Base-by-base conservation (phyloP, 2,329 filamentous ascomycete species). In the Teratosphaeria zuluensis region DNA sequence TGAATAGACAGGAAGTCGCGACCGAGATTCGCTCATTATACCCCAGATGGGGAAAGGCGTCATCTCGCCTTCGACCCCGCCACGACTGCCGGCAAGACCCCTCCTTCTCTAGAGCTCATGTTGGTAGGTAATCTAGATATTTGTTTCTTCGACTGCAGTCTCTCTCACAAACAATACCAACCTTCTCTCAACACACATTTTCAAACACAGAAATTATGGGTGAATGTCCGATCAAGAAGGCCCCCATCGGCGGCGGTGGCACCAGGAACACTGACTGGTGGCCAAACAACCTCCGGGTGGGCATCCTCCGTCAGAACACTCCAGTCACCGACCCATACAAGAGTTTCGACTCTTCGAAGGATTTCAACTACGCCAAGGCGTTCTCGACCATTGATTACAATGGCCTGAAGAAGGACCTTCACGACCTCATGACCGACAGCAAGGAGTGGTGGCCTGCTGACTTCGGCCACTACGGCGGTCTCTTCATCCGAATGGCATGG, bases 381-480 rank as follows among this genome's bases (percentile, higher is more conserved):
- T 90, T 91, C 78, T 86, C 87, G 76, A 83, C 75, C 67, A 78
- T 91, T 59, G 84, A 89, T 75, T 89, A 88, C 69, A 76, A 81
- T 61, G 86, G 75, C 30, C 74, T 91, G 65, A 91, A 91, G 83
- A 85, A 88, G 75, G 88, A 92, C 70, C 74, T 92, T 6, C 67
- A 77, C n/a, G 78, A 76, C 19, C 70, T 91, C 68, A 87, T 90
- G 85, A 91, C 88, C 56, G 84, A 89, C 71, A 90, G 87, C 2
- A 84, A 91, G 75, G 84, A 88, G 48, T 90, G 83, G 83, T 92
- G 88, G 88, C 88, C 88, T 0, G 88, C 88, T 33, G 88, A 92
- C 71, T 89, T 88, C 68, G 88, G 88, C 58, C 86, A 90, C 79
- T 92, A 91, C 66, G 88, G 88, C 64, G 87, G 88, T 73, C 80